Evolutionary conservation across 75 land plant genomes (phyloP), one percentile per base, ranked within the genome.

Genomic region (Selaginella moellendorffii): DNA sequence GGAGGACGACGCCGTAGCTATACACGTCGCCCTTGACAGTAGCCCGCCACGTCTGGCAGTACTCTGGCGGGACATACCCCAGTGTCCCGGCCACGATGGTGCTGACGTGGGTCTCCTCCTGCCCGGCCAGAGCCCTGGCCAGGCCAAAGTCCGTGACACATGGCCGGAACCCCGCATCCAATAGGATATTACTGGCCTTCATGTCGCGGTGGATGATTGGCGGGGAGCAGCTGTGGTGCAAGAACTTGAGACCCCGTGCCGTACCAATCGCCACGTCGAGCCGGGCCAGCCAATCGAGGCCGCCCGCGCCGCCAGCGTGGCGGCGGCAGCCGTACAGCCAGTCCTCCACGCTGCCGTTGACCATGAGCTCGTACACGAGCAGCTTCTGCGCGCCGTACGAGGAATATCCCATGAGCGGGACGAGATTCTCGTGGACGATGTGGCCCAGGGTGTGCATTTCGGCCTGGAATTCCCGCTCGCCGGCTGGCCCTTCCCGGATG

Each of bases 61-160:
- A 56, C 24, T 56, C 59, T 9, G 59, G 59, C n/a, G 59, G 59
- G 2, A 56, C 59, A 56, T 56, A 56, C 24, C 59, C n/a, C 59
- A 56, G 24, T 8, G 59, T 56, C 8, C 59, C 24, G n/a, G 59
- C 59, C 8, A 56, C 24, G n/a, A 56, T 25, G 24, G 59, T 56
- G 59, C 59, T 56, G 59, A 56, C 59, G 24, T 56, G 59, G 24
- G 59, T 56, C 24, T 56, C 59, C n/a, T 56, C 59, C 24, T 56
- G 59, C 9, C 17, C 19, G n/a, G 23, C 59, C 24, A 56, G 8
- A 21, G 24, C 24, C 24, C 24, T 56, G 59, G 59, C 59, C 59
- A 56, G 19, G n/a, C 24, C 59, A 19, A 56, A 56, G 24, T 56
- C 59, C 24, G 59, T 56, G 9, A 56, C 9, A 21, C 59, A 8